Conservation (phyloP, 176 grass and related monocot genomes). For the Leersia perrieri region DNA sequence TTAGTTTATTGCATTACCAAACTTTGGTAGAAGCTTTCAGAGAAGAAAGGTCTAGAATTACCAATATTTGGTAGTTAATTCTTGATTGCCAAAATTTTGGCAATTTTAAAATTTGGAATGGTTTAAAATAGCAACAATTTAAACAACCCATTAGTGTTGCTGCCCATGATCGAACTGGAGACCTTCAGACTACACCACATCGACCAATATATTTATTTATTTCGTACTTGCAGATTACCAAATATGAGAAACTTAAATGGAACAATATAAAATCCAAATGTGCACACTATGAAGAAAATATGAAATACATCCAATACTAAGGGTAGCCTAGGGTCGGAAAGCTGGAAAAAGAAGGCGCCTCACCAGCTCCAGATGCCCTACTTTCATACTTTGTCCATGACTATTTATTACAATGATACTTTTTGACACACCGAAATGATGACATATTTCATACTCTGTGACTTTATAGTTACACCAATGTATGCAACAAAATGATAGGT, state of each 20-base stretch:
- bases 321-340: too few species aligned
- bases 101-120: too few species aligned
- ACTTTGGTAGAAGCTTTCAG: too few species aligned
- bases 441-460: not conserved
- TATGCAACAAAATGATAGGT: not conserved
- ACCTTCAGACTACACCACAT: slow-evolving; percentile 99
- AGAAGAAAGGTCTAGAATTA: too few species aligned
- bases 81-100: too few species aligned
- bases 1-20: too few species aligned
- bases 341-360: too few species aligned
- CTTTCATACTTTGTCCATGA: not conserved
- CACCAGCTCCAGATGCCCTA: not conserved
- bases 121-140: too few species aligned
- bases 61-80: too few species aligned
- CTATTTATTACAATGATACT: not conserved
- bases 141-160: too few species aligned
- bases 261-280: not conserved
- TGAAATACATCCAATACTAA: too few species aligned
- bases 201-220: not conserved
- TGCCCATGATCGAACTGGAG: slow-evolving; percentile 86
- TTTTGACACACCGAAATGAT: not conserved
- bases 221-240: too few species aligned
- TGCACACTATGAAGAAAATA: not conserved
- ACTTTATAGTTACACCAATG: not conserved
- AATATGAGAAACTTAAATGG: not conserved